Evolutionary conservation across 228 moss, liverwort and hornwort genomes (phyloP), one percentile per base, ranked within the genome.

Genomic region (Sphagnum fallax): DNA sequence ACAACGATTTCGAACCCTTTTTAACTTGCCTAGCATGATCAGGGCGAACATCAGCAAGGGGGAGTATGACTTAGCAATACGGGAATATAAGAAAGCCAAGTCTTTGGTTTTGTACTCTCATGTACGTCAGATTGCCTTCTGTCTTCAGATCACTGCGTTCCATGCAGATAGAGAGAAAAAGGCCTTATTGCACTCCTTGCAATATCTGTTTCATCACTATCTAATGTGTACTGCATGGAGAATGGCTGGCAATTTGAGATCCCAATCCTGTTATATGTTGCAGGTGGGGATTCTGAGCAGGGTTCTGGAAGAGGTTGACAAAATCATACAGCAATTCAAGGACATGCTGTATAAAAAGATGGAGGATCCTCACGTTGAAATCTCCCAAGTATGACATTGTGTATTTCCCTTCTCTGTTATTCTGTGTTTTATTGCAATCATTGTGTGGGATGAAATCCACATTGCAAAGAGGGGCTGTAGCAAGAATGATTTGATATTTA

Each of bases 71-170:
- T 79, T 93, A 73, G 98, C 94, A 51, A 88, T 98, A 73, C 91
- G 98, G 49, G 98, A 98, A 73, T 98, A 92, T 76, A 93, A 98
- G 73, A 98, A 98, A 79, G 98, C 98, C 16, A 98, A 98, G 81
- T 94, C 92, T 5, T 64, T 98, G 80, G 87, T 88, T n/a, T 82
- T 94, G 47, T 93, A 93, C 76, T 90, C 98, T 52, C 91, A 98
- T 81, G 94, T 98, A 73, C 4, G 78, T 78, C 10, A 64, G 5
- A 47, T 58, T 4, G 5, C 47, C 50, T 55, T 16, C 47, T 52
- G 14, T n/a, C 51, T 16, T 51, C 67, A 48, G 48, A 50, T 53
- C 52, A 5, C 32, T 32, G 32, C 2, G 32, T 32, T 32, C 32
- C 32, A 32, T 32, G 32, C 32, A 32, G 47, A 49, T 65, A 13